Base-by-base conservation (phyloP, 768 basidiomycete genomes). In the Pleurotus giganteus region DNA sequence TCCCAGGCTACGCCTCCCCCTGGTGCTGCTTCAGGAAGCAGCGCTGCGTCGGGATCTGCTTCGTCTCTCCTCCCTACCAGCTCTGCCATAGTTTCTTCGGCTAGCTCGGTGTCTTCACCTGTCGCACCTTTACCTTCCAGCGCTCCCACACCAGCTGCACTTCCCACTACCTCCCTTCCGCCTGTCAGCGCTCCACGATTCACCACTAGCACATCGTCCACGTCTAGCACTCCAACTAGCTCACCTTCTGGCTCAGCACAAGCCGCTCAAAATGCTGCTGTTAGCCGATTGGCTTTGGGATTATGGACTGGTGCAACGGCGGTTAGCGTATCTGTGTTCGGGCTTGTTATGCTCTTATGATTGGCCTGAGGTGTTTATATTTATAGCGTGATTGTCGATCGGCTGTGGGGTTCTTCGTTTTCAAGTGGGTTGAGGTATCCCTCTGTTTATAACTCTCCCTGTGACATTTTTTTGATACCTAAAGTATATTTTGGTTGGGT, bases 1-100 rank as follows among this genome's bases (percentile, higher is more conserved):
- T 66, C 70, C 9, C 68, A 56, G 12, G 76, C 75, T 32, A 64
- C 66, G 2, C 62, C 75, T 15, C 64, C 77, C n/a, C 77, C 79
- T 8, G 60, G 37, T 53, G 46, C 15, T 32, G 43, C 43, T 37
- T 36, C 61, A 8, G 47, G 54, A 27, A 27, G 46, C 23, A 29
- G 63, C 1, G 45, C 57, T n/a, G 43, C 59, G 11, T 37, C n/a
- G 8, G 52, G 56, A 12, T 41, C 39, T 27, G 54, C 51, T 4
- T 28, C 63, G 15, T 39, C 62, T 15, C 64, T 63, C 13, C 47
- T 54, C 12, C 56, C 61, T 8, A 54, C 64, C 9, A 53, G 62
- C 0, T 42, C n/a, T n/a, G n/a, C n/a, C n/a, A n/a, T n/a, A 6
- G 29, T 29, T 60, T 60, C 58, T 29, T 51, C 59, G 9, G 46